Conservation (phyloP, 148 eudicot genomes). For the Chenopodium quinoa region DNA sequence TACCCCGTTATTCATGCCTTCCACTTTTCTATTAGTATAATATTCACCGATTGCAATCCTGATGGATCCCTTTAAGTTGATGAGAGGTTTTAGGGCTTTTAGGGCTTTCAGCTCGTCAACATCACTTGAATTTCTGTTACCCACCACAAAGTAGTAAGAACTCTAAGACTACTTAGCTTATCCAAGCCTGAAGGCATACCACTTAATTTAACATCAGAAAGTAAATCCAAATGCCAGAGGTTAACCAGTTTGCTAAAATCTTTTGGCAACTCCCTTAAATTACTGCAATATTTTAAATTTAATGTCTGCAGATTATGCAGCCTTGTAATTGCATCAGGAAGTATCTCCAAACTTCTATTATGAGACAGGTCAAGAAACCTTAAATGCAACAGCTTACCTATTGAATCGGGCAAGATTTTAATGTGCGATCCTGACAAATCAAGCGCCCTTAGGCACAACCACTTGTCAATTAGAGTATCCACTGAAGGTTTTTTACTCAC, state of each 20-base stretch:
- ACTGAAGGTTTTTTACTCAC: not conserved
- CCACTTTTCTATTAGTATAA: too few species aligned
- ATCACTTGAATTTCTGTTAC: not conserved
- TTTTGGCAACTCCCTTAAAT: not conserved
- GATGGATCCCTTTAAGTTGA: not conserved
- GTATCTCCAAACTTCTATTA: fast-evolving
- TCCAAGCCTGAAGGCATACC: constrained; percentile 22
- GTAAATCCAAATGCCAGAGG: constrained; percentile 1
- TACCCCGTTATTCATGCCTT: not conserved
- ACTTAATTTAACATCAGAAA: not conserved
- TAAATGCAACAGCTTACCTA: not conserved
- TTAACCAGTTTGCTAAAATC: not conserved
- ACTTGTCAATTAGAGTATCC: not conserved
- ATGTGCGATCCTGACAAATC: fast-evolving
- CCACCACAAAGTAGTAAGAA: constrained; percentile 4
- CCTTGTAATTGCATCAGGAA: not conserved
- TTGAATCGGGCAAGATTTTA: not conserved
- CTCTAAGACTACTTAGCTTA: constrained; percentile 1
- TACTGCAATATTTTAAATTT: fast-evolving
- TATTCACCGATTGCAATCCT: not conserved
- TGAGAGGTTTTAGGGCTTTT: not conserved
- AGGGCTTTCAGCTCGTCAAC: constrained; percentile 5
- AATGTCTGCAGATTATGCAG: constrained; percentile 2
- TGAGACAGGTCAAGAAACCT: not conserved
- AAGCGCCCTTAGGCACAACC: not conserved